Evolutionary conservation across 1,284 basidiomycete genomes (phyloP).

Genomic region (Ceratobasidium papillatum): DNA sequence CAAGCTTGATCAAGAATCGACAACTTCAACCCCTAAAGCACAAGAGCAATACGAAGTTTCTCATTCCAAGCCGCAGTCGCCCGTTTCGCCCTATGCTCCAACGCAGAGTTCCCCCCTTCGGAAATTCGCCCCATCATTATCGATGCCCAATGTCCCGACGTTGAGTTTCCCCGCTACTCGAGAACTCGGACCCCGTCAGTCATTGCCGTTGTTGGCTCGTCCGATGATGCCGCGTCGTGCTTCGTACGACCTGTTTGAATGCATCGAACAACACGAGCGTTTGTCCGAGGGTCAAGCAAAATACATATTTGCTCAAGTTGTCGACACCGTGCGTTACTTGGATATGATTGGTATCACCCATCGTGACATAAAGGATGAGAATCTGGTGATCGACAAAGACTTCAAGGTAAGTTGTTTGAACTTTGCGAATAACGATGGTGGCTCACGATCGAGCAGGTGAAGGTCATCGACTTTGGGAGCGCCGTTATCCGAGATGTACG

Average conservation of each 20-base stretch:
- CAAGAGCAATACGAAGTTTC: background rate
- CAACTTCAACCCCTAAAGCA: slow-evolving; percentile 28
- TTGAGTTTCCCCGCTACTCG: background rate
- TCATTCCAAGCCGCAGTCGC: slow-evolving; percentile 1
- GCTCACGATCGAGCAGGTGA: slow-evolving; percentile 63
- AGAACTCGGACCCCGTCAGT: background rate
- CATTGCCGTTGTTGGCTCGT: slow-evolving; percentile 32
- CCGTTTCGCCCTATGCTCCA: slow-evolving; percentile 13
- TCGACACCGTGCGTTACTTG: slow-evolving; percentile 84
- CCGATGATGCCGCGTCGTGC: slow-evolving; percentile 70
- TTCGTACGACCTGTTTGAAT: slow-evolving; percentile 92
- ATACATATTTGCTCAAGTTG: slow-evolving; percentile 86
- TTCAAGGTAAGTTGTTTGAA: slow-evolving; percentile 60
- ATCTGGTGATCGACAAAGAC: slow-evolving; percentile 81
- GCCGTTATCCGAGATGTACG: slow-evolving; percentile 78
- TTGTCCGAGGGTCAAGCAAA: slow-evolving; percentile 81
- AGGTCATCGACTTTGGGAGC: slow-evolving; percentile 93
- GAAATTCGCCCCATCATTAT: slow-evolving; percentile 38
- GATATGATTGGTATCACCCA: slow-evolving; percentile 81
- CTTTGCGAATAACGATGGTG: background rate
- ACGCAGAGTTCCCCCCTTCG: slow-evolving; percentile 38
- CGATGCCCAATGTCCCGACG: slow-evolving; percentile 4
- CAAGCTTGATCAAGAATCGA: slow-evolving; percentile 3
- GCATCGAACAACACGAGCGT: slow-evolving; percentile 86
- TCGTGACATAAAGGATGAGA: slow-evolving; percentile 95